Base-by-base conservation (phyloP, 1,284 basidiomycete species). In the Ustilago nuda region DNA sequence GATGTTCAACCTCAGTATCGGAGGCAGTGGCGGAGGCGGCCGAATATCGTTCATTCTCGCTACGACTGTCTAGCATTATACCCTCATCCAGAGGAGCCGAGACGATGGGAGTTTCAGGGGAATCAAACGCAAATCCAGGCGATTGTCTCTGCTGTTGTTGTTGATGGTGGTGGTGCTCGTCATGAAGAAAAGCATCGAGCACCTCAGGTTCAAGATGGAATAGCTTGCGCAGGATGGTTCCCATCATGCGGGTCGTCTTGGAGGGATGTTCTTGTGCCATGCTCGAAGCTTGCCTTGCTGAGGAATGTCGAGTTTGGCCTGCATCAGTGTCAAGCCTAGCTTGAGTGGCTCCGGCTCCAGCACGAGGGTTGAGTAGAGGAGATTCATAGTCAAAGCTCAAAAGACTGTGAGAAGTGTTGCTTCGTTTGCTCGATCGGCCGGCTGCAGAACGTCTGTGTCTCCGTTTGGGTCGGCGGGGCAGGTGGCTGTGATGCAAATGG, bases 161-260 rank as follows among this genome's bases (percentile, higher is more conserved):
- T 36, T 27, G 2, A 27, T 56, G 54, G 17, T 66, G 66, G 19
- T 39, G 61, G 52, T 6, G 59, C 63, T 76, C 74, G 7, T 71
- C 60, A 4, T 67, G 59, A 19, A 78, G 48, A 27, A 78, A 75
- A 1, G 76, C 60, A 48, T 78, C 76, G 3, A 78, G 66, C 61
- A 78, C 76, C 23, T 78, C 76, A 32, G 76, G 72, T 19, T 78
- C 76, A 33, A 78, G 50, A 27, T 72, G 70, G 51, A 78, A 78
- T 11, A 78, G 60, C 41, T 61, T 72, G 36, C 71, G 67, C 56
- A 78, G 36, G 53, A 78, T 71, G 50, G 56, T 60, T 17, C 76
- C 72, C 43, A 78, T 74, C 54, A 78, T 33, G 19, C 76, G 64
- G 12, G 71, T 63, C 2, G 76, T 76, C 52, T 75, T 75, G 53